A percentile compares a stretch with the other conserved stretches of the same genome.
These are phyloP conservation scores for Suhomyces bokatorum DNA, from an alignment of 1,139 yeast species.

Conservation along the genomic window DNA sequence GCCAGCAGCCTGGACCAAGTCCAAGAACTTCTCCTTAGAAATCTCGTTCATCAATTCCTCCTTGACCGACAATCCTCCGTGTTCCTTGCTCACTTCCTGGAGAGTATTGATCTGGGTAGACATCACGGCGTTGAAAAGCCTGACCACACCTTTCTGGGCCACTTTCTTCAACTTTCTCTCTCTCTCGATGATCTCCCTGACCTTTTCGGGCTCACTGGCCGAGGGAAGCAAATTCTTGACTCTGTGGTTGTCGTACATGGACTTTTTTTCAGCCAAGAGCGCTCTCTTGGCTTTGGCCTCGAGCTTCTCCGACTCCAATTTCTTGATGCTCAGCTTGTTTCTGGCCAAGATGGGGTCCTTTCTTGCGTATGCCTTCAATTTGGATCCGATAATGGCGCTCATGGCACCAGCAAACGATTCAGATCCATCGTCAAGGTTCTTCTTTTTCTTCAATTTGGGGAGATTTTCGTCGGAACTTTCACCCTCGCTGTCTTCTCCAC, in stretches of 20 bases:
- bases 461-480: slow-evolving; percentile 35
- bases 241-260: slow-evolving; percentile 65
- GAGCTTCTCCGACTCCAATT: slow-evolving; percentile 75
- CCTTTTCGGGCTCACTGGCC: slow-evolving; percentile 50
- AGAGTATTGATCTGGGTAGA: slow-evolving; percentile 71
- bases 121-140: slow-evolving; percentile 85
- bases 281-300: slow-evolving; percentile 82
- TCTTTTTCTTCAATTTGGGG: slow-evolving; percentile 56
- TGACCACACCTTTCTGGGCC: slow-evolving; percentile 93
- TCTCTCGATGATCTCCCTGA: slow-evolving; percentile 60
- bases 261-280: slow-evolving; percentile 70
- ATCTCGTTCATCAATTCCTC: slow-evolving; percentile 75
- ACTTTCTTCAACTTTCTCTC: slow-evolving; percentile 76
- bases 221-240: slow-evolving; percentile 66
- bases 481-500: slow-evolving; percentile 18
- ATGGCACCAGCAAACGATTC: slow-evolving; percentile 79
- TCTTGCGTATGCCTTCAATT: slow-evolving; percentile 83
- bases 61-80: slow-evolving; percentile 42
- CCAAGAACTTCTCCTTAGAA: slow-evolving; percentile 87
- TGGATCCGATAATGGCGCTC: slow-evolving; percentile 79
- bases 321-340: slow-evolving; percentile 65
- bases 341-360: slow-evolving; percentile 88
- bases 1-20: slow-evolving; percentile 84
- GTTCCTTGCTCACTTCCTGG: slow-evolving; percentile 41
- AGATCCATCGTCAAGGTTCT: slow-evolving; percentile 64